Conservation (phyloP, 768 basidiomycete genomes). For the Tylopilus sp. region DNA sequence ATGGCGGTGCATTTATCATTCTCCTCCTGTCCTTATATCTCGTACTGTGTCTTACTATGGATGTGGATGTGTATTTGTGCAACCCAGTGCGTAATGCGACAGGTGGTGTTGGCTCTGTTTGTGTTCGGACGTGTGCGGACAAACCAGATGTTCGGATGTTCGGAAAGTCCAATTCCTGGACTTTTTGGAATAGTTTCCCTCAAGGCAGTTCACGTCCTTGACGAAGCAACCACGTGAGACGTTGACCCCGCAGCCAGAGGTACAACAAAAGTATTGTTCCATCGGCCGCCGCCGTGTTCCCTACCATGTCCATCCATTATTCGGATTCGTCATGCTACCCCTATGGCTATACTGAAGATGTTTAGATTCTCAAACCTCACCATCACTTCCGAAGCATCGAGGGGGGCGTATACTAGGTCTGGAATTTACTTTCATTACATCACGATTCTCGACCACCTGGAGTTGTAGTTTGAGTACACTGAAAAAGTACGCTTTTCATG, state of each 20-base stretch:
- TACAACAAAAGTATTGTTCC: not conserved
- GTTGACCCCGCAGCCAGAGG: not conserved
- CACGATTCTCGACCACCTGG: not conserved
- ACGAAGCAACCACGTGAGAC: not conserved
- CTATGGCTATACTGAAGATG: not conserved
- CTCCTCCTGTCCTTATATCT: too few relatives aligned
- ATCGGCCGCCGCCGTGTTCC: too few relatives aligned
- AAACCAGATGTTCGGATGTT: too few relatives aligned
- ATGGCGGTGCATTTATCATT: too few relatives aligned
- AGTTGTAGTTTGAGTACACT: not conserved
- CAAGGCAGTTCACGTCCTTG: not conserved
- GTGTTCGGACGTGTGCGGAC: too few relatives aligned
- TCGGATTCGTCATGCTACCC: not conserved
- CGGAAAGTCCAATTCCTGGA: too few relatives aligned
- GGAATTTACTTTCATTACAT: slow-evolving; percentile 1
- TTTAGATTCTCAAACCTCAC: not conserved
- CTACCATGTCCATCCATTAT: not conserved
- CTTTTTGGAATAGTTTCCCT: too few relatives aligned
- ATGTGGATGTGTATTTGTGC: too few relatives aligned
- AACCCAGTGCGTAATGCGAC: too few relatives aligned
- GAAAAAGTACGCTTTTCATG: not conserved
- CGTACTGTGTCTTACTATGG: too few relatives aligned
- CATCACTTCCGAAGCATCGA: not conserved
- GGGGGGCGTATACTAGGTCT: not conserved
- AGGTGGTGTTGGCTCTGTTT: too few relatives aligned